Conservation (phyloP, 768 basidiomycete species). For the Mrakia gelida region DNA sequence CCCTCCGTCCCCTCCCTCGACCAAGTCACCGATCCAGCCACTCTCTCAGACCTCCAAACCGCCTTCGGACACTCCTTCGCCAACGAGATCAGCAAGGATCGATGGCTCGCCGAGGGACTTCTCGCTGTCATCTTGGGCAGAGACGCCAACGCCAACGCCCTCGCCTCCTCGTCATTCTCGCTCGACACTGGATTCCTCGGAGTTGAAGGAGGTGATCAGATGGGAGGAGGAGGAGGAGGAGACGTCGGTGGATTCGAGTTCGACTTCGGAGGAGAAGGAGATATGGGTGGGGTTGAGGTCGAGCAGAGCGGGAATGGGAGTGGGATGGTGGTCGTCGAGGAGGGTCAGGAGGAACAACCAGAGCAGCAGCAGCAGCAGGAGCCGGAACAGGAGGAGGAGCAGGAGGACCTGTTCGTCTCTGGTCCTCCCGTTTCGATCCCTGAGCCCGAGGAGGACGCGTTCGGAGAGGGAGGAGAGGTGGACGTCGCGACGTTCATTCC, state of each 20-base stretch:
- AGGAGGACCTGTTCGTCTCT: not conserved
- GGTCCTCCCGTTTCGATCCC: not conserved
- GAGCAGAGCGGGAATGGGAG: not conserved
- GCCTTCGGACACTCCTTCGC: constrained; percentile 20
- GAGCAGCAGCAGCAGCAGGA: no score
- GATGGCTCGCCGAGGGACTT: constrained; percentile 9
- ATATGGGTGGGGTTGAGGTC: not conserved
- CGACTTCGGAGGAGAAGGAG: not conserved
- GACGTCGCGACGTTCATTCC: not conserved
- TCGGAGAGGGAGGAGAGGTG: not conserved
- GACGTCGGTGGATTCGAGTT: not conserved
- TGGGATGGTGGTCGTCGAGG: not conserved
- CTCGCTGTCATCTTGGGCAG: not conserved
- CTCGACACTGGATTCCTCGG: not conserved
- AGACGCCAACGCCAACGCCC: not conserved
- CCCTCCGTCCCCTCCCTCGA: not conserved
- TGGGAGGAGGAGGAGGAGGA: not conserved
- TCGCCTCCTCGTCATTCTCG: not conserved
- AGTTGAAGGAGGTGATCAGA: not conserved
- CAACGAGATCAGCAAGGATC: not conserved
- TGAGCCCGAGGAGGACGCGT: not conserved
- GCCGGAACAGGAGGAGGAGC: not conserved
- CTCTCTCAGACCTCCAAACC: not conserved
- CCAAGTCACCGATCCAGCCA: not conserved
- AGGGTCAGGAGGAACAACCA: not conserved